Evolutionary conservation across 2,329 filamentous ascomycete genomes (phyloP), one percentile per base, ranked within the genome.

Genomic region (Tolypocladium endophyticum): DNA sequence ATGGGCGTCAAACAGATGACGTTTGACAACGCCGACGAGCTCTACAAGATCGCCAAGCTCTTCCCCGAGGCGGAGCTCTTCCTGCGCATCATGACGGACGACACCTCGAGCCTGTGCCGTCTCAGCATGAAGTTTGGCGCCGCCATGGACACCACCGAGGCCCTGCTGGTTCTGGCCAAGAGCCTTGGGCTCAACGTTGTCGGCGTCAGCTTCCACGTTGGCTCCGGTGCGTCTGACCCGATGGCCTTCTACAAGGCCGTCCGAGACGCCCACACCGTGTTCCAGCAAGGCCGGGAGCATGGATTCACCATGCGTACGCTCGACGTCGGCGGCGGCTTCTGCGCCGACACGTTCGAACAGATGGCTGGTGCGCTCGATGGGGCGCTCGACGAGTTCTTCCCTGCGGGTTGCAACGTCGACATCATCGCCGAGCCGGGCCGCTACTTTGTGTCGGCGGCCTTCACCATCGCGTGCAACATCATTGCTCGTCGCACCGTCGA

Each of bases 41-140:
- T 99, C 58, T 91, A 93, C 84, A 99, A 99, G 83, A 93, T 96
- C 74, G 94, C 95, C 76, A 89, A 91, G 75, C 84, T 94, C 68
- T 97, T 84, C 71, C 93, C 94, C 2, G 86, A 85, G 55, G 94
- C 94, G 35, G 90, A 97, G 78, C 86, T 99, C 50, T 96, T 89
- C 75, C 81, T 99, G 62, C 92, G 94, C 69, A 99, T 99, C 77
- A 81, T 92, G 72, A 99, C 94, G 62, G 94, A 99, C 72, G 94
- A 99, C 74, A 95, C 92, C 54, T 91, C 90, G 63, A 96, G 91
- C 74, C 77, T 97, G 67, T 97, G 94, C 80, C 91, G 91, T 57
- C 81, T 99, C 67, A 97, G 93, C 80, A 87, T 96, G 80, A 99
- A 99, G 79, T 99, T 97, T 68, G 94, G 94, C 58, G 93, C 94